Base-by-base conservation (phyloP, 1,139 yeast genomes). In the Geotrichum australiense region DNA sequence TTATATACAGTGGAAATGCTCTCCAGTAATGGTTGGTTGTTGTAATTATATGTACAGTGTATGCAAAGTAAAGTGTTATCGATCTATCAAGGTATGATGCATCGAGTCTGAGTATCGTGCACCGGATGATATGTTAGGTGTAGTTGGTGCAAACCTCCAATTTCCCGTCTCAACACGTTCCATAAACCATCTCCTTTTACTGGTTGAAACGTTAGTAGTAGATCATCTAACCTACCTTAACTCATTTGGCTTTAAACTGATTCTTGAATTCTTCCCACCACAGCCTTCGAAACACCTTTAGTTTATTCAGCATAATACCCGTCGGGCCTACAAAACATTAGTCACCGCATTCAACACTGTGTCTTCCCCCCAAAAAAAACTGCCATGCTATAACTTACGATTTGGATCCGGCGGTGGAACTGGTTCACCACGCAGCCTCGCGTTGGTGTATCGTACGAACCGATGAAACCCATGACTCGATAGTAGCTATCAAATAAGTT, bases 361-460 rank as follows among this genome's bases (percentile, higher is more conserved):
- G 7, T 26, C 7, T 5, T n/a, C n/a, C n/a, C 14, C 8, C n/a
- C 4, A 29, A 22, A 28, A 28, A 12, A 28, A 20, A 34, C 11
- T 7, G 7, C n/a, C 20, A 14, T 10, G 14, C 16, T 7, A 37
- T 38, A 26, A 19, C 39, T 39, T 44, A 30, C 35, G 32, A 8
- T 33, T 34, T 8, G 47, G 47, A 19, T 37, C 40, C 20, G 43
- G 44, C 11, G 47, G 47, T 15, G 47, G 47, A 16, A 44, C 34
- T 11, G 47, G 47, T 27, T 44, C 47, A 20, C 47, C 47, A 23
- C 36, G 37, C 34, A 44, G 18, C 19, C 40, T 34, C 8, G 47
- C 47, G 22, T 44, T 44, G 29, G 47, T 44, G 31, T 44, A 44
- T 28, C 47, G 20, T 3, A 44, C 47, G 37, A 44, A 44, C 28